A percentile compares a stretch with the other conserved stretches of the same genome.
Conservation (phyloP, 495 filamentous ascomycete genomes). For the Eremomyces bilateralis region DNA sequence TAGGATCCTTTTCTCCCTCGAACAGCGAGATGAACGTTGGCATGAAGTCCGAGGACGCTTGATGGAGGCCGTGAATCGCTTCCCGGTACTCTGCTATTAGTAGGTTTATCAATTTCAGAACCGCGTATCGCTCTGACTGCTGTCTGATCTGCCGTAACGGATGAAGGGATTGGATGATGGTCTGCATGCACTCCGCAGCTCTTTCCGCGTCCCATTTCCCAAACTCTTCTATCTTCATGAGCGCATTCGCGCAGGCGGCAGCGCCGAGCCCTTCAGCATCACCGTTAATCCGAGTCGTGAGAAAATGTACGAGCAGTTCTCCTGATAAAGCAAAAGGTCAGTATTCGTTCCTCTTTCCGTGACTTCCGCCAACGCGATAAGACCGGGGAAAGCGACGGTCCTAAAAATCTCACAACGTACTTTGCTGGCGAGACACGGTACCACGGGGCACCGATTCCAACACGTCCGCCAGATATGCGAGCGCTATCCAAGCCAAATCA, state of each 20-base stretch:
- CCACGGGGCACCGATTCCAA: conserved; percentile 33
- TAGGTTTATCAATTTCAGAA: conserved; percentile 40
- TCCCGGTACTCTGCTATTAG: conserved; percentile 42
- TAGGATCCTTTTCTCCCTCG: conserved; percentile 55
- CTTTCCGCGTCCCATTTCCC: conserved; percentile 20
- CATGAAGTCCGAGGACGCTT: conserved; percentile 26
- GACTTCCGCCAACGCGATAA: too few relatives aligned
- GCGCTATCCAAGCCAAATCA: conserved; percentile 16
- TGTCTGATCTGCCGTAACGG: conserved; percentile 23
- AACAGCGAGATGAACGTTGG: conserved; percentile 43
- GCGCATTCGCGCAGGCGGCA: conserved; percentile 12
- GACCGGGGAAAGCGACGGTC: too few relatives aligned
- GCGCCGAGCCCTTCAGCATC: conserved; percentile 18
- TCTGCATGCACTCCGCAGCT: conserved; percentile 12
- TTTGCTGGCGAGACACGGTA: conserved; percentile 44
- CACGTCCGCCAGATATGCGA: conserved; percentile 46
- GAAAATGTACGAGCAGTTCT: conserved; percentile 20
- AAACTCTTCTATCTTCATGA: conserved; percentile 18
- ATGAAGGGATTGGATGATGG: conserved; percentile 16
- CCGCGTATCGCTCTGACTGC: conserved; percentile 42
- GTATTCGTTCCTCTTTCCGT: too few relatives aligned
- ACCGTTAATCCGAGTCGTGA: conserved; percentile 18
- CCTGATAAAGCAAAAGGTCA: too few relatives aligned
- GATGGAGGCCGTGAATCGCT: conserved; percentile 15
- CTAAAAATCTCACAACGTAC: too few relatives aligned